Percentiles rank a stretch among this genome's conserved stretches.
Evolutionary conservation across 2,329 filamentous ascomycete species (phyloP).

Genomic region (Chaetomium sp.): DNA sequence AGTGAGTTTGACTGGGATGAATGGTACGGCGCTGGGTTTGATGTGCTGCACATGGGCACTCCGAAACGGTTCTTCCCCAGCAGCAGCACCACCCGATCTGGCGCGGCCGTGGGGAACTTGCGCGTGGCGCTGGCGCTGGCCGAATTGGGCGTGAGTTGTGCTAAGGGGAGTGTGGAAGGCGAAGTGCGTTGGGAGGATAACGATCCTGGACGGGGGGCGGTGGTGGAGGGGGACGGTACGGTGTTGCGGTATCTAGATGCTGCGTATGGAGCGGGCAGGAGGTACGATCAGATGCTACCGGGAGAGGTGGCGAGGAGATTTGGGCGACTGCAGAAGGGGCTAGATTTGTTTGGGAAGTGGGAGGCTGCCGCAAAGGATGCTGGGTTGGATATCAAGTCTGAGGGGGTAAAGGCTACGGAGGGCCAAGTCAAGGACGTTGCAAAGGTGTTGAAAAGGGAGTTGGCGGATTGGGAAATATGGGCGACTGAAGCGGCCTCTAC

Average conservation of each 20-base stretch:
- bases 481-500: constrained; percentile 25
- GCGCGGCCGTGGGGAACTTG: constrained; percentile 36
- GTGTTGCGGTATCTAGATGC: constrained; percentile 58
- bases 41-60: constrained; percentile 64
- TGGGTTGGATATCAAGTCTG: constrained; percentile 3
- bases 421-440: neutral
- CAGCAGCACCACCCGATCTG: constrained; percentile 27
- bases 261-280: constrained; percentile 35
- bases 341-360: constrained; percentile 35
- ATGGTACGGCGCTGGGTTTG: constrained; percentile 73
- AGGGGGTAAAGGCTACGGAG: neutral
- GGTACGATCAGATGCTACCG: constrained; percentile 21
- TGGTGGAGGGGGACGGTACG: constrained; percentile 43
- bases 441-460: constrained; percentile 12
- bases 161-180: constrained; percentile 34
- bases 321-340: constrained; percentile 38
- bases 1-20: constrained; percentile 50
- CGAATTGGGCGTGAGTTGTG: constrained; percentile 41
- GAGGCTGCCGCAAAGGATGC: constrained; percentile 13
- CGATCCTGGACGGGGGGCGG: constrained; percentile 38
- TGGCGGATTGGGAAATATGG: constrained; percentile 38
- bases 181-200: constrained; percentile 50
- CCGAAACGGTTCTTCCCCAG: constrained; percentile 37
- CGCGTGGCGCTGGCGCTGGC: constrained; percentile 45
- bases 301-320: constrained; percentile 33